These are phyloP conservation scores for Lanmaoa rubissima DNA, from an alignment of 768 basidiomycete species.

Conservation along the genomic window DNA sequence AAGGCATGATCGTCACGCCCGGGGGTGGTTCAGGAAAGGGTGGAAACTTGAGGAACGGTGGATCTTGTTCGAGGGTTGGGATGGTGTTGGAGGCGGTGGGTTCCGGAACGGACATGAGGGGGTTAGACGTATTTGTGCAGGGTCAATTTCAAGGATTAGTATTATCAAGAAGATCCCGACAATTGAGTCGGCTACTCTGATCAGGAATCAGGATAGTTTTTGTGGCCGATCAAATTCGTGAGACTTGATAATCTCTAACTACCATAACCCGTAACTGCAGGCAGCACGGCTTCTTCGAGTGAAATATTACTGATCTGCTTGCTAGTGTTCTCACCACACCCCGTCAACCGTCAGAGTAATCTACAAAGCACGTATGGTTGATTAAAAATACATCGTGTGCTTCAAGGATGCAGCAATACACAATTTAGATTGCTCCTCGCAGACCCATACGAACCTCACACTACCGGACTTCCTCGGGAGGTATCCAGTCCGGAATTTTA, in stretches of 20 bases:
- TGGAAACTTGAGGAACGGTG: slow-evolving; percentile 37
- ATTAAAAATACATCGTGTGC: slow-evolving; percentile 5
- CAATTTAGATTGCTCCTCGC: background rate
- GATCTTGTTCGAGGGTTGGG: slow-evolving; percentile 10
- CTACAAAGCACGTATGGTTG: background rate
- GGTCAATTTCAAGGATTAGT: slow-evolving; percentile 10
- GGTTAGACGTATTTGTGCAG: slow-evolving; percentile 11
- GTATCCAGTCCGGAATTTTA: slow-evolving; percentile 72
- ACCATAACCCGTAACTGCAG: background rate
- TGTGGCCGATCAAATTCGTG: slow-evolving; percentile 2
- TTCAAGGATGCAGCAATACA: background rate
- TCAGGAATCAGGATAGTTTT: background rate
- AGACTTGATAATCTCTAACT: slow-evolving; percentile 12
- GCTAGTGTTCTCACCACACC: too few relatives aligned
- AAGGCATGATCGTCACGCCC: slow-evolving; percentile 51
- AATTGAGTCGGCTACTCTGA: slow-evolving; percentile 16
- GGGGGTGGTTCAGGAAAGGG: slow-evolving; percentile 47
- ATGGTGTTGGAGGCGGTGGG: slow-evolving; percentile 17
- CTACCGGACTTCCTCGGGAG: slow-evolving; percentile 59
- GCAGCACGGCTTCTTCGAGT: background rate
- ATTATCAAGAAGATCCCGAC: slow-evolving; percentile 9
- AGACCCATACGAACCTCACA: background rate
- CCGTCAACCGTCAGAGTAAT: background rate
- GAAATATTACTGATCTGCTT: slow-evolving; percentile 1
- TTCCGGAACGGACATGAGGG: slow-evolving; percentile 18